These are phyloP conservation scores for Pleurotus djamor DNA, from an alignment of 768 basidiomycete genomes.

Conservation along the genomic window DNA sequence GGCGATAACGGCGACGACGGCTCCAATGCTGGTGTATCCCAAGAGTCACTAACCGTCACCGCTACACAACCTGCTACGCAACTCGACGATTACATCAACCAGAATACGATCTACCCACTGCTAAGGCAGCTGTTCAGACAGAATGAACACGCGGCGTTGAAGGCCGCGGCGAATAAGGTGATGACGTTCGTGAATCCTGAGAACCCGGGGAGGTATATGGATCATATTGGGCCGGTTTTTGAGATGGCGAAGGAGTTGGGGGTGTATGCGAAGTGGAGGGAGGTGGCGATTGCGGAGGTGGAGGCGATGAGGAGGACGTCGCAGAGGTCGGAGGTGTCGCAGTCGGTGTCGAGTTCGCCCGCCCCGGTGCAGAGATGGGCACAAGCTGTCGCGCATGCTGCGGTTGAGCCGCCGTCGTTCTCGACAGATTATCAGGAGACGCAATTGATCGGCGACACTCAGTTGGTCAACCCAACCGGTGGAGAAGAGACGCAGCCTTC, in stretches of 20 bases:
- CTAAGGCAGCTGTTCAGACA: not conserved
- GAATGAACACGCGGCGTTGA: not conserved
- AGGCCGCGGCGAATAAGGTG: not conserved
- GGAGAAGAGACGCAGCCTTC: constrained; percentile 12
- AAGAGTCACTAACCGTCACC: constrained; percentile 2
- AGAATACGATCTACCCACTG: not conserved
- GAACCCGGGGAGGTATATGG: not conserved
- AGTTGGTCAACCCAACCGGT: not conserved
- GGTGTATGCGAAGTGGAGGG: not conserved
- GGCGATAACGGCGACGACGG: not conserved
- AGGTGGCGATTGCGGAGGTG: not conserved
- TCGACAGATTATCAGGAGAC: not conserved
- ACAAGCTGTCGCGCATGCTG: not conserved
- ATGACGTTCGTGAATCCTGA: not conserved
- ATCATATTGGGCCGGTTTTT: not conserved
- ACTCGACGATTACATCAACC: constrained; percentile 13
- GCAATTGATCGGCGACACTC: not conserved
- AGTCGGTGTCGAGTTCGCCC: no score
- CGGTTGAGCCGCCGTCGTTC: not conserved
- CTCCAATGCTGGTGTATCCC: not conserved
- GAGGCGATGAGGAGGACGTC: no score
- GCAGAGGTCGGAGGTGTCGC: no score
- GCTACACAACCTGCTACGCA: constrained; percentile 35
- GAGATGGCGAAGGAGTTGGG: not conserved
- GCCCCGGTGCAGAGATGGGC: not conserved